phyloP scores from a whole-genome alignment of 495 filamentous ascomycete genomes.

The Penicillium samsonianum region DNA sequence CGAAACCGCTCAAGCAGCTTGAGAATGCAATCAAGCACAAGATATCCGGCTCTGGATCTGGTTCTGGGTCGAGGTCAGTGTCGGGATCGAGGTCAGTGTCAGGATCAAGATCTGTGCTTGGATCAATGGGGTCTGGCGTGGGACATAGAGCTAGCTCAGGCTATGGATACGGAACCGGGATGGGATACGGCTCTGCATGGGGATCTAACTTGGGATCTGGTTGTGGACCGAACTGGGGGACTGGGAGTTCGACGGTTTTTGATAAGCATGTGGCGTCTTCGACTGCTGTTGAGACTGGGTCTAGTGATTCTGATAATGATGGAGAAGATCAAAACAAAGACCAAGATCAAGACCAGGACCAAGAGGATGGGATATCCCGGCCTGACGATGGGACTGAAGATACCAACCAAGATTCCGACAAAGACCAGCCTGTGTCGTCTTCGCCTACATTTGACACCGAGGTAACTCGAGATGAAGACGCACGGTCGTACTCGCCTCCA shows the following conservation, averaged over 20 bases:
- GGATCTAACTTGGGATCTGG: background rate
- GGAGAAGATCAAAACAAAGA: background rate
- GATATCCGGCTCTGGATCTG: background rate
- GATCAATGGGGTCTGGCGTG: background rate
- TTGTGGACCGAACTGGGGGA: background rate
- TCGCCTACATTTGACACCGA: background rate
- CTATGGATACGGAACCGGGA: background rate
- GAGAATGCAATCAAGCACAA: background rate
- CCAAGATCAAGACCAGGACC: background rate
- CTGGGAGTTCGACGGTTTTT: background rate
- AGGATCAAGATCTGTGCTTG: background rate
- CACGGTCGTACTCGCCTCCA: background rate
- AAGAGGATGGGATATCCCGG: background rate
- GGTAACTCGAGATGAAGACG: background rate
- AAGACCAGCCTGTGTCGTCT: background rate
- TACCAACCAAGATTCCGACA: too few relatives aligned
- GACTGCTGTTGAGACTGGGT: background rate
- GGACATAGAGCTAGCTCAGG: background rate
- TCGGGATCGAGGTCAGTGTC: background rate
- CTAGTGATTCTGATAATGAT: background rate
- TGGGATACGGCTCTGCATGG: background rate
- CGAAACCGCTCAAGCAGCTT: background rate
- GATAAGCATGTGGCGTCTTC: background rate
- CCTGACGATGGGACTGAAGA: background rate
- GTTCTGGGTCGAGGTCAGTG: background rate